phyloP scores from a whole-genome alignment of 179 eudicot genomes.

The Amaranthus tricolor region DNA sequence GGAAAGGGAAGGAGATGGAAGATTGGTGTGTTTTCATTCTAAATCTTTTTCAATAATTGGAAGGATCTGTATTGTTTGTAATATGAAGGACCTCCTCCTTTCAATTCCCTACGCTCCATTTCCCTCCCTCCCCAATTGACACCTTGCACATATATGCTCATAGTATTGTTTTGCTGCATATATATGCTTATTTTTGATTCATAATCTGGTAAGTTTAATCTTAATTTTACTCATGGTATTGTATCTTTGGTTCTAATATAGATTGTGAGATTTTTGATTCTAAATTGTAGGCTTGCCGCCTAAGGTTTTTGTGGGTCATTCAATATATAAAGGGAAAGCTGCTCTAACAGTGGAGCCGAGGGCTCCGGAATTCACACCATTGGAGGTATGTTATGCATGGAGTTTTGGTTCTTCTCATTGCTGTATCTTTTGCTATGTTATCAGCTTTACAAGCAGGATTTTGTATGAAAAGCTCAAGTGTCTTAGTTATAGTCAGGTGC shows the following conservation, averaged over 20 bases:
- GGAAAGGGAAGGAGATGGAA: too few species aligned
- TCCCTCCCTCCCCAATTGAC: too few species aligned
- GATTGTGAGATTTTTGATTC: constrained; percentile 11
- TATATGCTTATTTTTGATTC: constrained; percentile 2
- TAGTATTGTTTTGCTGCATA: constrained; percentile 8
- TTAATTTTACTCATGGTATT: neutral
- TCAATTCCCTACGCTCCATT: too few species aligned
- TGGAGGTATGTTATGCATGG: constrained; percentile 53
- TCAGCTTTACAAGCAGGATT: neutral
- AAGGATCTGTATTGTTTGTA: too few species aligned
- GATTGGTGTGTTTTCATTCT: too few species aligned
- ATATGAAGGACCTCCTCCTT: too few species aligned
- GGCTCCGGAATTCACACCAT: constrained; percentile 68
- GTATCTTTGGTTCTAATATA: neutral
- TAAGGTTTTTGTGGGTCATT: constrained; percentile 72
- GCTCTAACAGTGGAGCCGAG: constrained; percentile 82
- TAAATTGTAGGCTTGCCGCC: constrained; percentile 42
- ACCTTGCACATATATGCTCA: neutral
- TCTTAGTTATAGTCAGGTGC: constrained; percentile 69
- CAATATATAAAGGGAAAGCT: constrained; percentile 93
- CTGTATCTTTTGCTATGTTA: neutral
- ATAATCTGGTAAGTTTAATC: neutral
- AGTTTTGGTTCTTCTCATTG: constrained; percentile 1
- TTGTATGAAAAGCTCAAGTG: constrained; percentile 11
- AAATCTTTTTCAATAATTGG: too few species aligned